phyloP scores from a whole-genome alignment of 768 basidiomycete genomes.

The Trametes punicea region DNA sequence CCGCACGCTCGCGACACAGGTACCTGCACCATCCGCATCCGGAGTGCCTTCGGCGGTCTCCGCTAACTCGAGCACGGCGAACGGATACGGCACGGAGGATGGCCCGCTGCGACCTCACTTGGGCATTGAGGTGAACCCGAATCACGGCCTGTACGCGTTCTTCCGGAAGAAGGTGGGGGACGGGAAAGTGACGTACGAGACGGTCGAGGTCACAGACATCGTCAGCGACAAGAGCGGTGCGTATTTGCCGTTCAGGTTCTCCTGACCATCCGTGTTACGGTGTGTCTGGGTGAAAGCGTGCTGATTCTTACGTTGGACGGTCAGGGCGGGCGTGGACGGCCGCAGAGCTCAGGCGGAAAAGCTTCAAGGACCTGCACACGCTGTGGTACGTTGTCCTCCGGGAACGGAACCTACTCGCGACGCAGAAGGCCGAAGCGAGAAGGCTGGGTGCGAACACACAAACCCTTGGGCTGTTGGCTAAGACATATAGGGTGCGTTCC shows the following conservation, averaged over 20 bases:
- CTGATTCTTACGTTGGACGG: not conserved
- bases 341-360: conserved; percentile 83
- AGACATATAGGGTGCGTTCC: conserved; percentile 19
- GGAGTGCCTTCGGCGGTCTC: not conserved
- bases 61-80: not conserved
- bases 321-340: conserved; percentile 82
- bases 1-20: conserved; percentile 14
- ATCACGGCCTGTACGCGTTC: conserved; percentile 77
- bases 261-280: not conserved
- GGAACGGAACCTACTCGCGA: conserved; percentile 87
- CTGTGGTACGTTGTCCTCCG: conserved; percentile 90
- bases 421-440: conserved; percentile 77
- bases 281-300: not conserved
- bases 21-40: not conserved
- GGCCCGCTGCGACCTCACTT: conserved; percentile 41
- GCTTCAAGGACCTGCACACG: conserved; percentile 89
- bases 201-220: conserved; percentile 34
- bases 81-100: conserved; percentile 11
- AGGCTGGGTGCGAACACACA: conserved; percentile 42
- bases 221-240: conserved; percentile 35
- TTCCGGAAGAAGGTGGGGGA: conserved; percentile 58
- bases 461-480: conserved; percentile 7
- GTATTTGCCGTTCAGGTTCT: conserved; percentile 9
- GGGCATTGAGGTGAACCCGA: conserved; percentile 43
- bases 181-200: conserved; percentile 54